Percentiles rank a stretch among this genome's conserved stretches.
phyloP scores from a whole-genome alignment of 1,284 basidiomycete genomes.

The Grifola frondosa region DNA sequence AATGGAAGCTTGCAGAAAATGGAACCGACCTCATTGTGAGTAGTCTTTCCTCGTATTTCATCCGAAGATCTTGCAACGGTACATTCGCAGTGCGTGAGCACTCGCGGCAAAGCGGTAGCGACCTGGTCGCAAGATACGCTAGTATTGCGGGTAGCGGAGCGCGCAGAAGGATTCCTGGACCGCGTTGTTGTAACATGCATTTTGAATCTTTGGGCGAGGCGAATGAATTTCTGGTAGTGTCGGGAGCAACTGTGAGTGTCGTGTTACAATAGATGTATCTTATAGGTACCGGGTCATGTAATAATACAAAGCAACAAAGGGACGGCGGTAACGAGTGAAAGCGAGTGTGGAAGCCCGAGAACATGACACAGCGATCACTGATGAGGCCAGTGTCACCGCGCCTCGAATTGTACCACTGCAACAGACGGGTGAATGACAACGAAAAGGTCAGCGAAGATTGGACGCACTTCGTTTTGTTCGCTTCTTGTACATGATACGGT shows the following conservation, averaged over 20 bases:
- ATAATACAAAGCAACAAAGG: slow-evolving; percentile 23
- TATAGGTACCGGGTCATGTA: slow-evolving; percentile 1
- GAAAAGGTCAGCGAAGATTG: slow-evolving; percentile 10
- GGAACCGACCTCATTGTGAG: slow-evolving; percentile 48
- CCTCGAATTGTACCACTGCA: slow-evolving; percentile 86
- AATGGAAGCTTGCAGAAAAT: slow-evolving; percentile 55
- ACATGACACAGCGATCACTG: neutral
- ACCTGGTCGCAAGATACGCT: slow-evolving; percentile 44
- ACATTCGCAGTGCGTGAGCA: slow-evolving; percentile 48
- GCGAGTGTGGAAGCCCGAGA: too few species aligned
- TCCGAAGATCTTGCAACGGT: slow-evolving; percentile 2
- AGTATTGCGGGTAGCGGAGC: slow-evolving; percentile 40
- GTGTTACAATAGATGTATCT: too few species aligned
- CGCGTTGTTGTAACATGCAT: slow-evolving; percentile 56
- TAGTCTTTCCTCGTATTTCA: slow-evolving; percentile 7
- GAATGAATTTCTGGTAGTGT: slow-evolving; percentile 27
- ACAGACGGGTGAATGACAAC: slow-evolving; percentile 14
- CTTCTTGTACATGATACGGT: slow-evolving; percentile 99
- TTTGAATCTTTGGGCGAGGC: slow-evolving; percentile 53
- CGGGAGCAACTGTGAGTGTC: too few species aligned
- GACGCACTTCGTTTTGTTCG: slow-evolving; percentile 90
- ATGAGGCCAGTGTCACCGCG: slow-evolving; percentile 48
- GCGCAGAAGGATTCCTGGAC: slow-evolving; percentile 46
- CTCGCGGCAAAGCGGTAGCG: slow-evolving; percentile 47
- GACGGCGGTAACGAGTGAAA: slow-evolving; percentile 6